Evolutionary conservation across 371 early-diverging fungal species (phyloP).

Genomic region (Cokeromyces recurvatus): DNA sequence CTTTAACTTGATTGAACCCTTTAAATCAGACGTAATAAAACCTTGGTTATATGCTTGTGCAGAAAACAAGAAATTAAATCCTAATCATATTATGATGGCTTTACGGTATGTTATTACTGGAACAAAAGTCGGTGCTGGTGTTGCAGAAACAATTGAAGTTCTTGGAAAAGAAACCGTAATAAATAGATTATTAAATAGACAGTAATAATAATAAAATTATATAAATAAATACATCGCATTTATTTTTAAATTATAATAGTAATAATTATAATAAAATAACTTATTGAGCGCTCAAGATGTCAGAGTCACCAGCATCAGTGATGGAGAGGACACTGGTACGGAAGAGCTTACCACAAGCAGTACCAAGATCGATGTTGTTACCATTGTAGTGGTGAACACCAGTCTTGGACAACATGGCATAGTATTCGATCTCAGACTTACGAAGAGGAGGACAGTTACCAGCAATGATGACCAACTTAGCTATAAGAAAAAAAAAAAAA

Average conservation of each 20-base stretch:
- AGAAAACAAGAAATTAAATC: slow-evolving; percentile 26
- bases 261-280: too few species aligned
- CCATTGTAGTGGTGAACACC: slow-evolving; percentile 98
- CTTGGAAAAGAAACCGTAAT: slow-evolving; percentile 36
- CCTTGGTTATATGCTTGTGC: slow-evolving; percentile 25
- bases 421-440: slow-evolving; percentile 99
- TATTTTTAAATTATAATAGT: too few species aligned
- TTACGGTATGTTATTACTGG: slow-evolving; percentile 63
- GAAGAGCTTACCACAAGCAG: slow-evolving; percentile 99
- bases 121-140: slow-evolving; percentile 59
- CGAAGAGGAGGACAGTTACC: slow-evolving; percentile 98
- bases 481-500: slow-evolving; percentile 40
- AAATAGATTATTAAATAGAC: slow-evolving; percentile 13
- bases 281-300: slow-evolving; percentile 49
- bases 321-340: slow-evolving; percentile 88
- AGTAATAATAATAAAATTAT: too few species aligned
- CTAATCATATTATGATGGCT: slow-evolving; percentile 59
- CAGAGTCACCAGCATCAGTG: slow-evolving; percentile 97
- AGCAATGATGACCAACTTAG: slow-evolving; percentile 97
- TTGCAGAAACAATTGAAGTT: slow-evolving; percentile 51
- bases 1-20: slow-evolving; percentile 16
- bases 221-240: too few species aligned
- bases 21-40: slow-evolving; percentile 29
- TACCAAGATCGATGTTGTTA: slow-evolving; percentile 98
- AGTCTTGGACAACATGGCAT: slow-evolving; percentile 99